A percentile compares a stretch with the other conserved stretches of the same genome.
Conservation (phyloP, 163 green algal species). For the Picocystis sp. region DNA sequence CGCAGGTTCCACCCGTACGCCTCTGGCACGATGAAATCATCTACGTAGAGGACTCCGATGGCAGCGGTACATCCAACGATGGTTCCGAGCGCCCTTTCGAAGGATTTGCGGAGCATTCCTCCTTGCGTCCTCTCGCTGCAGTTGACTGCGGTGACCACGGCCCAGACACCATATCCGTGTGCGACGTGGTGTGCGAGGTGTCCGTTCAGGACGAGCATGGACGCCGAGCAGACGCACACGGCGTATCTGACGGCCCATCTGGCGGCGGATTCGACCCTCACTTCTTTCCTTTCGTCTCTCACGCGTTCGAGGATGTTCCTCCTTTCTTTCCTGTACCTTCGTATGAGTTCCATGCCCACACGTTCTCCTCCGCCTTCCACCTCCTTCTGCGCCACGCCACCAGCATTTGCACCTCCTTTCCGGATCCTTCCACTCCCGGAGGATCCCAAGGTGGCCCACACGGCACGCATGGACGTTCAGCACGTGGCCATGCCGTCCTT, state of each 20-base stretch:
- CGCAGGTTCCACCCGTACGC: constrained; percentile 3
- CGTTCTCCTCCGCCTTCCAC: too few species aligned
- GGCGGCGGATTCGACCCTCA: too few species aligned
- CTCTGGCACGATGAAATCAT: constrained; percentile 8
- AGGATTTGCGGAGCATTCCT: constrained; percentile 6
- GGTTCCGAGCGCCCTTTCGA: constrained; percentile 6
- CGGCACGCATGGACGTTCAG: too few species aligned
- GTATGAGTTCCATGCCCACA: too few species aligned
- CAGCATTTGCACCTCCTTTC: too few species aligned
- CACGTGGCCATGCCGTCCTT: too few species aligned
- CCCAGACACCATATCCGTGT: constrained; percentile 6
- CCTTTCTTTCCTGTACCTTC: too few species aligned
- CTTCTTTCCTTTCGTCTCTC: too few species aligned
- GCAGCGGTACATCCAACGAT: constrained; percentile 1
- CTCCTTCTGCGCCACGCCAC: too few species aligned
- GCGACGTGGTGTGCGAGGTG: constrained; percentile 4
- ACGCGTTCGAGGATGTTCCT: too few species aligned
- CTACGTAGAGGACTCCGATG: constrained; percentile 3
- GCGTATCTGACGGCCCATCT: constrained; percentile 3
- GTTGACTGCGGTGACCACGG: constrained; percentile 6
- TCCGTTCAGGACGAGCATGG: constrained; percentile 6
- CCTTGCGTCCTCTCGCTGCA: constrained; percentile 10
- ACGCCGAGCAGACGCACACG: constrained; percentile 1
- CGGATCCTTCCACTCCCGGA: too few species aligned
- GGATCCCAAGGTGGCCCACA: too few species aligned